Conservation (phyloP, 768 basidiomycete species). For the Rhizopogon rudus region DNA sequence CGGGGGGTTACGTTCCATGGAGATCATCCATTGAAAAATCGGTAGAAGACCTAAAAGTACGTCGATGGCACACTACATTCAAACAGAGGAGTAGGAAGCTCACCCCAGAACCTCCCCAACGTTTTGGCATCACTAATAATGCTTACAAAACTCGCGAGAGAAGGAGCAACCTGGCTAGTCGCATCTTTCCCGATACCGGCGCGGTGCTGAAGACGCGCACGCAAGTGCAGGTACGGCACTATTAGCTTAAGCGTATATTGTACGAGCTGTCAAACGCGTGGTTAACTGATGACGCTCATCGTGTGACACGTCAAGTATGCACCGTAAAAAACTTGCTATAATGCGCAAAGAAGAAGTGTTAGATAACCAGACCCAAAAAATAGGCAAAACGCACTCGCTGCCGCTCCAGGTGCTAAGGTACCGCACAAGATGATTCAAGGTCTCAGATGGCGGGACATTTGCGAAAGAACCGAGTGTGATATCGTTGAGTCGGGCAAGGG, state of each 20-base stretch:
- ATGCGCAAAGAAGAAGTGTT: slow-evolving; percentile 4
- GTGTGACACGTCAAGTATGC: not conserved
- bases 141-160: slow-evolving; percentile 48
- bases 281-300: not conserved
- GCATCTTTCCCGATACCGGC: slow-evolving; percentile 53
- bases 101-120: slow-evolving; percentile 79
- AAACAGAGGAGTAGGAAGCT: slow-evolving; percentile 14
- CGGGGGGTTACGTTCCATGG: slow-evolving; percentile 65
- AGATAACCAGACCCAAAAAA: slow-evolving; percentile 6
- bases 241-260: slow-evolving; percentile 72
- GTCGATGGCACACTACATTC: not conserved
- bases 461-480: slow-evolving; percentile 59
- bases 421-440: slow-evolving; percentile 66
- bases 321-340: slow-evolving; percentile 76
- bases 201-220: slow-evolving; percentile 65
- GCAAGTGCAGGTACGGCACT: slow-evolving; percentile 57
- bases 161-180: slow-evolving; percentile 47
- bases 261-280: slow-evolving; percentile 44
- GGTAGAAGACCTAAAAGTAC: slow-evolving; percentile 58
- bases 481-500: slow-evolving; percentile 53
- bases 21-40: slow-evolving; percentile 75
- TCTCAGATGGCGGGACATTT: slow-evolving; percentile 52
- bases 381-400: slow-evolving; percentile 61
- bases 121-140: slow-evolving; percentile 65
- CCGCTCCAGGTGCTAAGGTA: slow-evolving; percentile 83